These are phyloP conservation scores for Colletotrichum eremochloae DNA, from an alignment of 2,329 filamentous ascomycete genomes.

Conservation along the genomic window DNA sequence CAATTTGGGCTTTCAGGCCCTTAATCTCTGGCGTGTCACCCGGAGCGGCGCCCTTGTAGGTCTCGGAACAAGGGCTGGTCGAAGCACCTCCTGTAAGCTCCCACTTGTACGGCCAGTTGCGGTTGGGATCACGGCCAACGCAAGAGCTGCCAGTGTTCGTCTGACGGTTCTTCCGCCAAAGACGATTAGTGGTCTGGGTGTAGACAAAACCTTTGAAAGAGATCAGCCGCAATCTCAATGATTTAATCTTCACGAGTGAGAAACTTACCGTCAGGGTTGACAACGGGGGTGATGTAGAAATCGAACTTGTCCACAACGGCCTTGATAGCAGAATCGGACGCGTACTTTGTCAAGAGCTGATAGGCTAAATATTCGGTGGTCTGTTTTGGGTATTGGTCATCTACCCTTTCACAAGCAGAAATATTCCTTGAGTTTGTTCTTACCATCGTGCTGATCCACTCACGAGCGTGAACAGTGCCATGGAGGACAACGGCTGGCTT, in stretches of 20 bases:
- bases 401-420: rapidly evolving
- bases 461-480: constrained; percentile 65
- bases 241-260: too few species aligned
- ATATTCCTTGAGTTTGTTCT: constrained; percentile 56
- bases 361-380: constrained; percentile 62
- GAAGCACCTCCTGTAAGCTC: constrained; percentile 59
- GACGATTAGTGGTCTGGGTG: constrained; percentile 59
- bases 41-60: constrained; percentile 56
- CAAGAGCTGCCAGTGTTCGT: constrained; percentile 53
- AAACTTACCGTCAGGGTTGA: constrained; percentile 60
- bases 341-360: constrained; percentile 56
- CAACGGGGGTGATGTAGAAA: constrained; percentile 65
- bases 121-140: constrained; percentile 66
- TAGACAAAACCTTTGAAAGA: constrained; percentile 57
- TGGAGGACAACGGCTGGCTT: constrained; percentile 67
- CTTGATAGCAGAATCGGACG: constrained; percentile 52
- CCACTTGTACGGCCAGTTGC: constrained; percentile 67
- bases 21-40: constrained; percentile 62
- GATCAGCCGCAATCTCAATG: background rate
- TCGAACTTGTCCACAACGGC: constrained; percentile 68
- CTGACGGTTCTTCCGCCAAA: constrained; percentile 67
- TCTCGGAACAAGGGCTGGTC: constrained; percentile 62
- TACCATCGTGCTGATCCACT: constrained; percentile 68
- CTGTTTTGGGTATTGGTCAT: constrained; percentile 47
- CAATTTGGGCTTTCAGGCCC: constrained; percentile 61